A percentile compares a stretch with the other conserved stretches of the same genome.
phyloP scores from a whole-genome alignment of 192 early-diverging fungal species.

The Paraglomus brasilianum region DNA sequence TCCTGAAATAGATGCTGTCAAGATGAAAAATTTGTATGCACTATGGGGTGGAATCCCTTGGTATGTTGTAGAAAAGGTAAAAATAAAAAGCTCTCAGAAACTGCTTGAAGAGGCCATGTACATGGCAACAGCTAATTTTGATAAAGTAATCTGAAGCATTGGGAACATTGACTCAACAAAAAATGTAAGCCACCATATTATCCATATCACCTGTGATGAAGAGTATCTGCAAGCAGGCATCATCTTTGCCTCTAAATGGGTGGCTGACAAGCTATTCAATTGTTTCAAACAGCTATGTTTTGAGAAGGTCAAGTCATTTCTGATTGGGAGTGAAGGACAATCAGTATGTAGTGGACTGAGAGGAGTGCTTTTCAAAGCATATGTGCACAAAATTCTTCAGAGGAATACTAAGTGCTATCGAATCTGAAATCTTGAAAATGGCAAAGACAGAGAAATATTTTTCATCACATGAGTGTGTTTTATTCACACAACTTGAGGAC shows the following conservation, averaged over 20 bases:
- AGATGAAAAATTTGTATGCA: constrained; percentile 8
- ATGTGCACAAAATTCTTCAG: constrained; percentile 11
- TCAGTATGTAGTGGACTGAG: constrained; percentile 15
- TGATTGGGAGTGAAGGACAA: not conserved
- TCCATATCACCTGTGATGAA: constrained; percentile 25
- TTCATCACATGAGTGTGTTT: constrained; percentile 3
- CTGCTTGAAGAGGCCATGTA: constrained; percentile 9
- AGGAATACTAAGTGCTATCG: constrained; percentile 1
- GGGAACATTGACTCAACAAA: constrained; percentile 17
- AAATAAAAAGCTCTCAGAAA: constrained; percentile 17
- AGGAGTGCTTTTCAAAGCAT: constrained; percentile 5
- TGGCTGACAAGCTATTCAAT: constrained; percentile 19
- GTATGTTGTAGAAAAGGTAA: constrained; percentile 14
- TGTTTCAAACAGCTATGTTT: not conserved
- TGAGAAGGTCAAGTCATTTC: constrained; percentile 16
- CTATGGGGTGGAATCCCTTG: constrained; percentile 17
- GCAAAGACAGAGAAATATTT: constrained; percentile 7
- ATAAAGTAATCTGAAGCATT: constrained; percentile 13
- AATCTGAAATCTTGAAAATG: constrained; percentile 22
- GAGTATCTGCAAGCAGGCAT: constrained; percentile 8
- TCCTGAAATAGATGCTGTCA: not conserved
- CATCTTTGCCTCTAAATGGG: constrained; percentile 23
- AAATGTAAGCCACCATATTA: constrained; percentile 1
- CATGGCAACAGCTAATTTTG: not conserved
- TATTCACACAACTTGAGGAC: constrained; percentile 15